phyloP scores from a whole-genome alignment of 2,329 filamentous ascomycete species.

The Curvularia hawaiiensis region DNA sequence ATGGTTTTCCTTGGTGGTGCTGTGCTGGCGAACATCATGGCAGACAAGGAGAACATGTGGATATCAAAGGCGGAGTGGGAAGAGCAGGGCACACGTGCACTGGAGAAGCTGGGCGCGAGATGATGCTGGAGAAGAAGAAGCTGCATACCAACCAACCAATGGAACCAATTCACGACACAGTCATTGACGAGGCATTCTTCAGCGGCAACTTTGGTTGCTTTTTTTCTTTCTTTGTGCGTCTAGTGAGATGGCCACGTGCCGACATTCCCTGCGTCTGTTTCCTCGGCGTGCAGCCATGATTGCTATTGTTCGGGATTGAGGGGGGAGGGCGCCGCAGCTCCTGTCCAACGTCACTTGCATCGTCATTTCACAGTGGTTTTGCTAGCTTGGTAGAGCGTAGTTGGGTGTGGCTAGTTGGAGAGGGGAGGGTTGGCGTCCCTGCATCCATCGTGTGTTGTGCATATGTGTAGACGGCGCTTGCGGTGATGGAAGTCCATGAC shows the following conservation, averaged over 20 bases:
- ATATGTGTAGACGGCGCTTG: not conserved
- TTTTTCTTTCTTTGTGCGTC: not conserved
- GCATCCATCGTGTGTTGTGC: conserved; percentile 1
- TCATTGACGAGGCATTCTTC: not conserved
- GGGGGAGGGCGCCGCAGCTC: not conserved
- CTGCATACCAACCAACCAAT: conserved; percentile 21
- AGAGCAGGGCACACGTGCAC: conserved; percentile 80
- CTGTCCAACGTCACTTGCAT: not conserved
- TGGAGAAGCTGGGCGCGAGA: conserved; percentile 93
- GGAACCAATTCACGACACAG: conserved; percentile 5
- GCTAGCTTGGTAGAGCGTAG: conserved; percentile 7
- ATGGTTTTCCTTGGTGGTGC: conserved; percentile 99
- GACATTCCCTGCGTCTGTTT: conserved; percentile 1
- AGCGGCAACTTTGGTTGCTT: not conserved
- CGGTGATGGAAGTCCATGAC: conserved; percentile 18
- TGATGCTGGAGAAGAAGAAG: conserved; percentile 46
- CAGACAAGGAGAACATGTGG: conserved; percentile 99
- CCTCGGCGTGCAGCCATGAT: conserved; percentile 2
- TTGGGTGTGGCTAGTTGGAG: conserved; percentile 14
- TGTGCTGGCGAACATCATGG: conserved; percentile 97
- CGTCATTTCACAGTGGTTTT: conserved; percentile 3
- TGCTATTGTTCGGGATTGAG: not conserved
- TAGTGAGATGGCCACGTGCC: conserved; percentile 10
- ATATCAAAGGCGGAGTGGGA: conserved; percentile 97
- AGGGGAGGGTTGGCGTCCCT: conserved; percentile 15